Percentiles rank a stretch among this genome's conserved stretches.
Conservation (phyloP, 257 asterid genomes). For the Gentiana dahurica region DNA sequence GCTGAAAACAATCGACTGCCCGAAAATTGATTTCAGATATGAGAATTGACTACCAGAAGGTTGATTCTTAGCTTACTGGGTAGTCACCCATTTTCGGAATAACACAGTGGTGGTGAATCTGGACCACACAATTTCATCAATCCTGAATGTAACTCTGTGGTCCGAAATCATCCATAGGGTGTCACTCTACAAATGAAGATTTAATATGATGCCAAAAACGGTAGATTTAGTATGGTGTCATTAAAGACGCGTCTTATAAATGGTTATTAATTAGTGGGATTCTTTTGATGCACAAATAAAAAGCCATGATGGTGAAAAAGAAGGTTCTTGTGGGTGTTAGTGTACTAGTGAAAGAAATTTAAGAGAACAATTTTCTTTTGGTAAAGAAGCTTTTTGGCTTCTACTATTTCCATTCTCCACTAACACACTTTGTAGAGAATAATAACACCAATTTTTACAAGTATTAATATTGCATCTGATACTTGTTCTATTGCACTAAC, state of each 20-base stretch:
- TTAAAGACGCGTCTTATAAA: constrained; percentile 38
- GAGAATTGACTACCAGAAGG: too few relatives aligned
- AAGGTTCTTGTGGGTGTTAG: constrained; percentile 28
- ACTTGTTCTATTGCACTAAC: constrained; percentile 5
- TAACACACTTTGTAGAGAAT: constrained; percentile 32
- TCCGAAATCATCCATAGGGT: too few relatives aligned
- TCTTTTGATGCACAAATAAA: constrained; percentile 22
- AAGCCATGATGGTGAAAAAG: constrained; percentile 25
- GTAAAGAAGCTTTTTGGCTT: constrained; percentile 54
- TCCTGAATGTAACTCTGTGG: too few relatives aligned
- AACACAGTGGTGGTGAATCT: too few relatives aligned
- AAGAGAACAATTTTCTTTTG: constrained; percentile 33
- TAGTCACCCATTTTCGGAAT: too few relatives aligned
- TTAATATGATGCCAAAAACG: too few relatives aligned
- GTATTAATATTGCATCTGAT: constrained; percentile 22
- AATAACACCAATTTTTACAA: constrained; percentile 18
- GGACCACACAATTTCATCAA: too few relatives aligned
- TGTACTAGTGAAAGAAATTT: constrained; percentile 19
- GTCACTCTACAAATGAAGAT: too few relatives aligned
- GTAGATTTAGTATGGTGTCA: too few relatives aligned
- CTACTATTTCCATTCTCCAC: constrained; percentile 33
- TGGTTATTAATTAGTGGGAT: constrained; percentile 26
- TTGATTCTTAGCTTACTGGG: too few relatives aligned
- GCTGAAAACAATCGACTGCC: too few relatives aligned
- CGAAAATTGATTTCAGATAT: too few relatives aligned